These are phyloP conservation scores for Phytophthora kernoviae DNA, from an alignment of 352 stramenopile genomes.

Conservation along the genomic window DNA sequence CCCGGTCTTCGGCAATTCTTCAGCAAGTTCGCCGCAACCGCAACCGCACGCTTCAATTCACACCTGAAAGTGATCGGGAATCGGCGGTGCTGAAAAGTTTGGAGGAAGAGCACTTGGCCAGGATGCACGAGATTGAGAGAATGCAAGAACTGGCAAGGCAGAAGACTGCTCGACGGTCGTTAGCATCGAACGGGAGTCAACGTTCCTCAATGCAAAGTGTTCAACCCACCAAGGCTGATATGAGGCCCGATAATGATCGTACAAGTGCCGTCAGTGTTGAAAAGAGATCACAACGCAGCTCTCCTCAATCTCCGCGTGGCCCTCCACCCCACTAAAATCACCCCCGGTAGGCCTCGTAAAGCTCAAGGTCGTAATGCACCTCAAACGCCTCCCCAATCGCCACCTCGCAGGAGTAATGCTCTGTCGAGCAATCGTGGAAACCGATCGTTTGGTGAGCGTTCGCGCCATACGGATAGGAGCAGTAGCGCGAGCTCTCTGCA, in stretches of 20 bases:
- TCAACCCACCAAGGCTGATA: slow-evolving; percentile 7
- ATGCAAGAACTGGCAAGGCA: slow-evolving; percentile 30
- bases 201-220: slow-evolving; percentile 17
- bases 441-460: slow-evolving; percentile 14
- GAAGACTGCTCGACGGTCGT: slow-evolving; percentile 29
- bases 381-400: slow-evolving; percentile 2
- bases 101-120: slow-evolving; percentile 49
- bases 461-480: slow-evolving; percentile 14
- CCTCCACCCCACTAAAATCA: slow-evolving; percentile 18
- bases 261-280: slow-evolving; percentile 10
- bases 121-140: slow-evolving; percentile 48
- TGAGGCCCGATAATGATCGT: not conserved
- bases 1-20: slow-evolving; percentile 45
- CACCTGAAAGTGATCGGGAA: slow-evolving; percentile 37
- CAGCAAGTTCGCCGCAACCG: slow-evolving; percentile 55
- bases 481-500: slow-evolving; percentile 8
- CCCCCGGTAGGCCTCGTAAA: slow-evolving; percentile 32
- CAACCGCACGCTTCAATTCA: slow-evolving; percentile 43
- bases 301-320: slow-evolving; percentile 1
- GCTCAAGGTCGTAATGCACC: slow-evolving; percentile 24
- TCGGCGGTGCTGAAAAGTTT: slow-evolving; percentile 38
- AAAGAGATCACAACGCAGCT: slow-evolving; percentile 14
- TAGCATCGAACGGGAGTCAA: slow-evolving; percentile 21
- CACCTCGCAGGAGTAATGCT: not conserved
- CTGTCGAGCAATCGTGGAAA: slow-evolving; percentile 15